These are phyloP conservation scores for Elaeis oleifera DNA, from an alignment of 202 grass and related monocot genomes.

Conservation along the genomic window DNA sequence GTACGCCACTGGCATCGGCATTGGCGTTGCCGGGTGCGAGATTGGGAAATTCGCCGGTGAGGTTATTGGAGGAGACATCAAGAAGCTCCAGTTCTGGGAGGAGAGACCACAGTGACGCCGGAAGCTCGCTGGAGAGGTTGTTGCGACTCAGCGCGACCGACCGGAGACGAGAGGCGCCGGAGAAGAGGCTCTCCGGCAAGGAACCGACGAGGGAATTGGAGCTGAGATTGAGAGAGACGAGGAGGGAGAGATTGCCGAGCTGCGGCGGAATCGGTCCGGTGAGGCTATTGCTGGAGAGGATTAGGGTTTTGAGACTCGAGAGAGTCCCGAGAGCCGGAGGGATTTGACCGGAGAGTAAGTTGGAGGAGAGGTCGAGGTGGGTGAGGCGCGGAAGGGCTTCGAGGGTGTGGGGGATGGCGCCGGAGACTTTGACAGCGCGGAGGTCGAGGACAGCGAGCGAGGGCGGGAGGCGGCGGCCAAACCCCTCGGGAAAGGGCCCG, in stretches of 20 bases:
- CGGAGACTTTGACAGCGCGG: conserved; percentile 29
- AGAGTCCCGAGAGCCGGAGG: not conserved
- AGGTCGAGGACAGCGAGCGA: conserved; percentile 55
- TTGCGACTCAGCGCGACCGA: conserved; percentile 7
- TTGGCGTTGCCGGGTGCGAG: not conserved
- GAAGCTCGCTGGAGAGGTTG: not conserved
- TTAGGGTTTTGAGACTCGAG: not conserved
- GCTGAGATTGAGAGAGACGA: conserved; percentile 9
- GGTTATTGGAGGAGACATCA: conserved; percentile 45
- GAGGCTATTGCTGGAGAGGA: not conserved
- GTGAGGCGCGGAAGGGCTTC: conserved; percentile 16
- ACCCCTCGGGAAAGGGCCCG: conserved; percentile 52
- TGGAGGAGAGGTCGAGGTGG: conserved; percentile 42
- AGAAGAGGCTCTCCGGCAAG: conserved; percentile 1
- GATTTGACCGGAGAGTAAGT: not conserved
- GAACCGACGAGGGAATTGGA: conserved; percentile 4
- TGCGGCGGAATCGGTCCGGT: not conserved
- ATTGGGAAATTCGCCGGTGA: conserved; percentile 40
- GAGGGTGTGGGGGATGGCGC: conserved; percentile 23
- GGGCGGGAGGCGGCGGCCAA: conserved; percentile 30
- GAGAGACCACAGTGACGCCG: not conserved
- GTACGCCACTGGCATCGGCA: not conserved
- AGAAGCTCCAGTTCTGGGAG: not conserved
- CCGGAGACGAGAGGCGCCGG: not conserved
- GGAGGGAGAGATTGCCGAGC: not conserved